A percentile compares a stretch with the other conserved stretches of the same genome.
These are phyloP conservation scores for Scutellaria baicalensis DNA, from an alignment of 257 asterid genomes.

Conservation along the genomic window DNA sequence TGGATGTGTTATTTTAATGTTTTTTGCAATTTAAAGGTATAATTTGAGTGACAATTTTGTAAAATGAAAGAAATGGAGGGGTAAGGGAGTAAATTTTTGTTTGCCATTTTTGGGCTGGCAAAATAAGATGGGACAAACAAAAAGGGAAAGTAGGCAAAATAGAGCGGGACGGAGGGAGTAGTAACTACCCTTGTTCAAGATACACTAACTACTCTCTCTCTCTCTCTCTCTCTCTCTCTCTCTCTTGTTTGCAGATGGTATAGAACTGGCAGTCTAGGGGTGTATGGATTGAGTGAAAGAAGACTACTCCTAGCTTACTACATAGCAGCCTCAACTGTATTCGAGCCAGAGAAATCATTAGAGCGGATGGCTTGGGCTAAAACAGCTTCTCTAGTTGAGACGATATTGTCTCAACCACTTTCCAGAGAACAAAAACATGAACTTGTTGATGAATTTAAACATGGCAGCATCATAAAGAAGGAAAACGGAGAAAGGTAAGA, in stretches of 20 bases:
- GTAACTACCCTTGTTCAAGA: neutral
- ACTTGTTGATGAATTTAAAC: slow-evolving; percentile 32
- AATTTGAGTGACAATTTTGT: too few relatives aligned
- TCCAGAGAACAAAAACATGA: slow-evolving; percentile 17
- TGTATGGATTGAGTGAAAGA: slow-evolving; percentile 36
- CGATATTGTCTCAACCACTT: slow-evolving; percentile 16
- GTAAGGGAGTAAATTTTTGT: too few relatives aligned
- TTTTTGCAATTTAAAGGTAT: too few relatives aligned
- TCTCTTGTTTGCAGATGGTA: slow-evolving; percentile 46
- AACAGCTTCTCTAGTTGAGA: slow-evolving; percentile 39
- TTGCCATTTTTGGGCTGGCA: too few relatives aligned
- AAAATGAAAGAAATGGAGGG: too few relatives aligned
- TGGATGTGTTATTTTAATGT: too few relatives aligned
- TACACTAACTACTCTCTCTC: too few relatives aligned
- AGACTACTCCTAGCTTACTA: slow-evolving; percentile 38
- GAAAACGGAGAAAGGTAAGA: slow-evolving; percentile 25
- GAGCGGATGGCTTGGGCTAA: slow-evolving; percentile 67
- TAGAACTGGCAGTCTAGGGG: slow-evolving; percentile 20
- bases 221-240: neutral
- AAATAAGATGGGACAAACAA: too few relatives aligned
- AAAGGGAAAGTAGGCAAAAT: too few relatives aligned
- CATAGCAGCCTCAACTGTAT: slow-evolving; percentile 45
- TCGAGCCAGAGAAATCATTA: slow-evolving; percentile 49
- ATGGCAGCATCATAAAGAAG: slow-evolving; percentile 3
- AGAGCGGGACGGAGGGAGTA: too few relatives aligned